Base-by-base conservation (phyloP, 2,329 filamentous ascomycete species). In the Beauveria asiatica region DNA sequence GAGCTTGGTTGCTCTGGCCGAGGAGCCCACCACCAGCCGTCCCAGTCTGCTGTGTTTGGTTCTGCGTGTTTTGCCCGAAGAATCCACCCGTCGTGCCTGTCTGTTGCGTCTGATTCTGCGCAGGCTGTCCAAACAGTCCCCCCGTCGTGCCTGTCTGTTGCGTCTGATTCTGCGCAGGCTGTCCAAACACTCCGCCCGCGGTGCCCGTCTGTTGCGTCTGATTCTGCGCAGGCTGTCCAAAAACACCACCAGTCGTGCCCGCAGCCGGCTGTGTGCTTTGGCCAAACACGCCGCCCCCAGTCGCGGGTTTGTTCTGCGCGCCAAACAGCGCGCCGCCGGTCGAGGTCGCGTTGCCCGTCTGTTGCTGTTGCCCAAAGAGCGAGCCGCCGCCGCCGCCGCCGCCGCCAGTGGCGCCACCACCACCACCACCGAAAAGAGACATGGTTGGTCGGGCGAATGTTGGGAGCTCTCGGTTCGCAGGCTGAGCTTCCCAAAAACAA, bases 361-460 rank as follows among this genome's bases (percentile, higher is more conserved):
- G 45, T 27, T 25, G 67, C 48, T 62, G 63, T 57, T 63, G 62
- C 37, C 65, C 66, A 55, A 68, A 68, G 51, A 67, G 60, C 55
- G 64, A 65, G 51, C 62, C 62, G 60, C 63, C 62, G 59, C 63
- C 62, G 59, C 63, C 23, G 23, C 21, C 3, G 21, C 23, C 23
- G 4, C 23, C 65, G 37, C 62, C 60, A 49, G 58, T 19, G 62
- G 48, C 48, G 21, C 33, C 48, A 16, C 55, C 52, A 51, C 57
- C 52, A 44, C 48, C 62, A 13, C 64, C 64, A 51, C 41, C 41
- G 41, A 65, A 65, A 2, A 65, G 51, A 53, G 61, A 59, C 61
- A 62, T 62, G 41, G n/a, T 48, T 46, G 53, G 42, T 8, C n/a
- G 30, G 44, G 44, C 51, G 55, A 17, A 62, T 64, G 58, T 63